These are phyloP conservation scores for Terfezia claveryi DNA, from an alignment of 495 filamentous ascomycete species.

Conservation along the genomic window DNA sequence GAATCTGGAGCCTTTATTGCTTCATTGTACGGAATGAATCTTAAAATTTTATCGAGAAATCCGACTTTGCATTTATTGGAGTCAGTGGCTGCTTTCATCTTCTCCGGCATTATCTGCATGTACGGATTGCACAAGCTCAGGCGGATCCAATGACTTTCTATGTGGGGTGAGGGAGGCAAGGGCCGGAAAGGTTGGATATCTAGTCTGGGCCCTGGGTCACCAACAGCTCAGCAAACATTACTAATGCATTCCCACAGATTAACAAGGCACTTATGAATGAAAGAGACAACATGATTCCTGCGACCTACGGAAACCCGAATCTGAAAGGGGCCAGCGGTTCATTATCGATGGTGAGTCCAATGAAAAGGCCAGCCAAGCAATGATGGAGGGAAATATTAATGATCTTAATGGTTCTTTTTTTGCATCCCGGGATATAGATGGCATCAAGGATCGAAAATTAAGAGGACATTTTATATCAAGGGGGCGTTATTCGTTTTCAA, in stretches of 20 bases:
- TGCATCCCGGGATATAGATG: no score
- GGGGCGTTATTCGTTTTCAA: no score
- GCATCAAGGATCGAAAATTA: no score
- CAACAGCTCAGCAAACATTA: no score
- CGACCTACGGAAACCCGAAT: not conserved
- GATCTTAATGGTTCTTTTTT: no score
- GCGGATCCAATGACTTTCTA: conserved; percentile 72
- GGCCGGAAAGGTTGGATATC: conserved; percentile 18
- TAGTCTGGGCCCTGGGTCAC: not conserved
- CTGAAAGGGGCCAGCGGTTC: not conserved
- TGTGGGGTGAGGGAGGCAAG: conserved; percentile 31
- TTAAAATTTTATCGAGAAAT: conserved; percentile 98
- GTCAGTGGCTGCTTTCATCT: conserved; percentile 49
- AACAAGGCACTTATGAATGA: not conserved
- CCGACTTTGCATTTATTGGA: conserved; percentile 62
- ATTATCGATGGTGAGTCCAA: no score
- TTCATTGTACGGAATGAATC: conserved; percentile 96
- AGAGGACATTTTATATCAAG: no score
- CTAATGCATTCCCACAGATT: not conserved
- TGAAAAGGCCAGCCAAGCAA: no score
- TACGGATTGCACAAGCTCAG: conserved; percentile 66
- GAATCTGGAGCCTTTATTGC: conserved; percentile 87
- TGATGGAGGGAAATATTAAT: no score
- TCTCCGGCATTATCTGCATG: conserved; percentile 51
- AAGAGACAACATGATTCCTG: not conserved